Percentiles rank a stretch among this genome's conserved stretches.
Conservation (phyloP, 768 basidiomycete species). For the Podaxis sp. region DNA sequence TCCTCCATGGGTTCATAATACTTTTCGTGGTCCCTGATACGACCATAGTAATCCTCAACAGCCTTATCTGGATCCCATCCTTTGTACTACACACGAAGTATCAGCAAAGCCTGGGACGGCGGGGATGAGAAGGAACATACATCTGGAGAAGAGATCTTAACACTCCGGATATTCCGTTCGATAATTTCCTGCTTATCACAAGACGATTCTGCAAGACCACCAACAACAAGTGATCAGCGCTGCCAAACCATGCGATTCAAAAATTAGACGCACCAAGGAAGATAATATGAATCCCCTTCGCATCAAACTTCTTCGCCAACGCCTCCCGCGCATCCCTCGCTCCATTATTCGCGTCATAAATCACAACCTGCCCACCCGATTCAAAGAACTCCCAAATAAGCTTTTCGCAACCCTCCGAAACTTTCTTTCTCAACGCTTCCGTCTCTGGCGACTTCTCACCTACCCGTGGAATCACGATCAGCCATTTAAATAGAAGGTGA, state of each 20-base stretch:
- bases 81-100: constrained; percentile 61
- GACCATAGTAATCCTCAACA: constrained; percentile 86
- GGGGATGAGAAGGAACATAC: constrained; percentile 44
- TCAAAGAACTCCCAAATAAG: constrained; percentile 88
- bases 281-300: constrained; percentile 87
- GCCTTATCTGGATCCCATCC: constrained; percentile 93
- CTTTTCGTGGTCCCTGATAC: constrained; percentile 84
- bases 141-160: constrained; percentile 98
- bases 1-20: constrained; percentile 93
- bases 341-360: constrained; percentile 98
- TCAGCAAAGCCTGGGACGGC: constrained; percentile 9
- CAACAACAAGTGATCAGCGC: not conserved
- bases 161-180: constrained; percentile 89
- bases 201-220: constrained; percentile 64
- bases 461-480: constrained; percentile 22
- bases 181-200: constrained; percentile 94
- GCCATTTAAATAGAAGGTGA: not conserved
- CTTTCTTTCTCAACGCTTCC: constrained; percentile 66
- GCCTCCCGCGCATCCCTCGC: constrained; percentile 62
- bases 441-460: constrained; percentile 85
- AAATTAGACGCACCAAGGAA: constrained; percentile 66
- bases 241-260: not conserved
- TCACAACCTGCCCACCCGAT: constrained; percentile 89
- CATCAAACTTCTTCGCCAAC: constrained; percentile 84
- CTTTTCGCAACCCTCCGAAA: constrained; percentile 84